These are phyloP conservation scores for Candida ovalis DNA, from an alignment of 805 yeast genomes.

Conservation along the genomic window DNA sequence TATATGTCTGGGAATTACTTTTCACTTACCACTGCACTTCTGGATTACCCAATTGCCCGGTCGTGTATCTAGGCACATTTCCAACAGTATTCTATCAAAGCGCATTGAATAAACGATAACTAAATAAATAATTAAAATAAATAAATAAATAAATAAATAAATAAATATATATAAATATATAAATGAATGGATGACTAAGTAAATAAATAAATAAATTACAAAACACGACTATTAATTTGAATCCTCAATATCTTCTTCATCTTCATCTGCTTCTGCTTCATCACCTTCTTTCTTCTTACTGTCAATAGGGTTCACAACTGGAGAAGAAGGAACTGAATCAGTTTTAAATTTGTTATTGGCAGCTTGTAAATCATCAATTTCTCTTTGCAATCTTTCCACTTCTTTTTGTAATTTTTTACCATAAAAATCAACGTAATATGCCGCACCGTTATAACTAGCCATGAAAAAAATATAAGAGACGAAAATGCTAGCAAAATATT, in stretches of 20 bases:
- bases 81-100: too few species aligned
- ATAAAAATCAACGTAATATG: slow-evolving; percentile 87
- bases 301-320: neutral
- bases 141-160: neutral
- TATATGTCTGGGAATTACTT: too few species aligned
- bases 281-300: neutral
- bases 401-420: slow-evolving; percentile 89
- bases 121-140: too few species aligned
- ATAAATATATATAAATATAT: neutral
- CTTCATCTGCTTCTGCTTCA: neutral
- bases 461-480: slow-evolving; percentile 67
- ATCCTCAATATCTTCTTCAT: neutral
- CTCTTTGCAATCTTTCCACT: slow-evolving; percentile 64
- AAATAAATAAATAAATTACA: neutral
- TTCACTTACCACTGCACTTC: too few species aligned
- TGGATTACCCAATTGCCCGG: too few species aligned
- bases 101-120: too few species aligned
- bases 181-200: neutral
- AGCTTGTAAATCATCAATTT: slow-evolving; percentile 59
- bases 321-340: neutral
- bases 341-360: neutral
- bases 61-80: too few species aligned
- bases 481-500: slow-evolving; percentile 62
- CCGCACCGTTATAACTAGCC: slow-evolving; percentile 92
- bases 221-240: neutral